These are phyloP conservation scores for Pseudogymnoascus sp. DNA, from an alignment of 2,329 filamentous ascomycete genomes.

Conservation along the genomic window DNA sequence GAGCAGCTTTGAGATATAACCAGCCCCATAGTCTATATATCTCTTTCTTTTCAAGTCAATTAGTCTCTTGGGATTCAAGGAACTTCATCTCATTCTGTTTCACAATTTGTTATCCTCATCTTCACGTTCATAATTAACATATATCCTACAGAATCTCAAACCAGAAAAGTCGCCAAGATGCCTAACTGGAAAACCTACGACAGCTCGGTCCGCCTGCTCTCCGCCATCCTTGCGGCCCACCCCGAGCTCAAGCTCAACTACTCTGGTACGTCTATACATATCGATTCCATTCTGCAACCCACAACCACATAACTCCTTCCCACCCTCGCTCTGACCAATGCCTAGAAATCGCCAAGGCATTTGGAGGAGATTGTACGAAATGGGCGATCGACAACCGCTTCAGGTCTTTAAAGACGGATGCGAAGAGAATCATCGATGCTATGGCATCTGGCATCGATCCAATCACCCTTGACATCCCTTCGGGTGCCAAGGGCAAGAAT, in stretches of 20 bases:
- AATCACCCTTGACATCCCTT: constrained; percentile 23
- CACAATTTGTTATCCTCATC: constrained; percentile 4
- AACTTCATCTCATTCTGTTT: not conserved
- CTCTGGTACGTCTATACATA: constrained; percentile 42
- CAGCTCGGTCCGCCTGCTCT: constrained; percentile 49
- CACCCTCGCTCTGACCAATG: not conserved
- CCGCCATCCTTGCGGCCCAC: constrained; percentile 52
- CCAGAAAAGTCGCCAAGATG: constrained; percentile 30
- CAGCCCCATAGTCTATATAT: not conserved
- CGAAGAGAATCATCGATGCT: constrained; percentile 29
- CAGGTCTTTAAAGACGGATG: constrained; percentile 33
- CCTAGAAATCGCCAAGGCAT: constrained; percentile 19
- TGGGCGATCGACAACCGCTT: constrained; percentile 33
- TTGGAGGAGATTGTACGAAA: constrained; percentile 29
- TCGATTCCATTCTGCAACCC: constrained; percentile 4
- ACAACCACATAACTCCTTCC: constrained; percentile 12
- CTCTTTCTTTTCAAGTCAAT: not conserved
- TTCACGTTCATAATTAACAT: not conserved
- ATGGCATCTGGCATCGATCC: constrained; percentile 28
- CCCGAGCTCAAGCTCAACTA: constrained; percentile 49
- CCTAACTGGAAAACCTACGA: constrained; percentile 54
- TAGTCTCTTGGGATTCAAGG: not conserved
- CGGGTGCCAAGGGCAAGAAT: constrained; percentile 8
- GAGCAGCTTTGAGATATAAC: not conserved
- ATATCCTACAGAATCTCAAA: not conserved